phyloP scores from a whole-genome alignment of 768 basidiomycete genomes.

The Rhizopogon vinicolor region DNA sequence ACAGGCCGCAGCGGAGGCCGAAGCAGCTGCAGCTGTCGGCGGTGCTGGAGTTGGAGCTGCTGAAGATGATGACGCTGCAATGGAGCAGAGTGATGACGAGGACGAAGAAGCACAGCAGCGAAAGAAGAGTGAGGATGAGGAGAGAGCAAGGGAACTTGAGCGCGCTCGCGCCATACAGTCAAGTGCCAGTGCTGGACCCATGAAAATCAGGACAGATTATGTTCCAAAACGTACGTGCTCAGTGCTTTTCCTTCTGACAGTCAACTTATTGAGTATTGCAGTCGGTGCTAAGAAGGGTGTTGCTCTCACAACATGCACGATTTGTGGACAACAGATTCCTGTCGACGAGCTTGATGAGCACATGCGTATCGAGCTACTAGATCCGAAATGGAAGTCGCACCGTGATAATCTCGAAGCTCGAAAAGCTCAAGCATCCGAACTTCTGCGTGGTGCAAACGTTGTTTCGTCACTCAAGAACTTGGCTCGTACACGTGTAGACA shows the following conservation, averaged over 20 bases:
- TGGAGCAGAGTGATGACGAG: constrained; percentile 83
- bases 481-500: constrained; percentile 93
- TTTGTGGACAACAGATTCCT: constrained; percentile 95
- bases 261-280: constrained; percentile 22
- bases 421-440: constrained; percentile 83
- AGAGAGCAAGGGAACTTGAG: constrained; percentile 64
- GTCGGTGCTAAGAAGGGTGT: constrained; percentile 60
- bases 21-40: constrained; percentile 77
- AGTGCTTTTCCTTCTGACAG: background rate
- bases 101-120: constrained; percentile 62
- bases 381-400: constrained; percentile 98
- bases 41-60: constrained; percentile 43
- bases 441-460: constrained; percentile 90
- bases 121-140: constrained; percentile 64
- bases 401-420: constrained; percentile 85
- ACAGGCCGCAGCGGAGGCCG: constrained; percentile 83
- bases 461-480: constrained; percentile 90
- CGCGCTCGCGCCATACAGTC: constrained; percentile 79
- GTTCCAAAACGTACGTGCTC: constrained; percentile 79
- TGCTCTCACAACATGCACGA: constrained; percentile 81
- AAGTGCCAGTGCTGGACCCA: constrained; percentile 72
- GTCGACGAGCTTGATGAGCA: constrained; percentile 96
- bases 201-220: constrained; percentile 96
- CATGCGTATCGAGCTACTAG: constrained; percentile 96
- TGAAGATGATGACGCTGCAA: constrained; percentile 56